Base-by-base conservation (phyloP, 345 rosid species). In the Arabidopsis arenosa region DNA sequence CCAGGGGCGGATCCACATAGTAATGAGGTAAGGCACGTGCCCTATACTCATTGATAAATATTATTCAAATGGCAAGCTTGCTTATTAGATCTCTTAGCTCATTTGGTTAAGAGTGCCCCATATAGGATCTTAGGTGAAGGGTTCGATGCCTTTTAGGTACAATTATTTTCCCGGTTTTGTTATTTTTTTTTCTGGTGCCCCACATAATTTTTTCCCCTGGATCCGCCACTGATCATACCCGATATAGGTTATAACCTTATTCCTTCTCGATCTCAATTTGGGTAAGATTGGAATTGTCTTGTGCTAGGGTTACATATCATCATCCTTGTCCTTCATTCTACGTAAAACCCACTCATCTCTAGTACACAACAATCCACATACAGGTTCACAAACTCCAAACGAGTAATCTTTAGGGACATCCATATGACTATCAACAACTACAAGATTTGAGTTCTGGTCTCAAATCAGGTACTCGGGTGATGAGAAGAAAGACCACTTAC, bases 271-370 rank as follows among this genome's bases (percentile, higher is more conserved):
- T 30, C 10, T 70, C 75, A 35, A 57, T 9, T 60, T 48, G 10
- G 75, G 58, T 47, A 14, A 8, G 14, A 4, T 59, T 14, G 45
- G 57, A 21, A 14, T 10, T 9, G 36, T 5, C 66, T 26, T 4
- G 57, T 59, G 23, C 57, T 70, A 35, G 75, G 66, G 45, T 70
- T 70, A 35, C 58, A 59, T 71, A 71, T 48, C 48, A 14, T 47
- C 49, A 71, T 26, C 62, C 15, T 6, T 14, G 48, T 15, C 15
- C 40, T 1, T 68, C 6, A 0, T 54, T 39, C n/a, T 13, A 52
- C 36, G 26, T 53, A 28, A 21, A 9, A 8, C 2, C 48, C 60
- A 37, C 37, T 67, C 72, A 9, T 67, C 43, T 52, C 6, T 67
- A 12, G 37, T 23, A 7, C 71, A 66, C 3, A 51, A 2, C 12